Conservation (phyloP, 2,329 filamentous ascomycete species). For the Colletotrichum lindemuthianum region DNA sequence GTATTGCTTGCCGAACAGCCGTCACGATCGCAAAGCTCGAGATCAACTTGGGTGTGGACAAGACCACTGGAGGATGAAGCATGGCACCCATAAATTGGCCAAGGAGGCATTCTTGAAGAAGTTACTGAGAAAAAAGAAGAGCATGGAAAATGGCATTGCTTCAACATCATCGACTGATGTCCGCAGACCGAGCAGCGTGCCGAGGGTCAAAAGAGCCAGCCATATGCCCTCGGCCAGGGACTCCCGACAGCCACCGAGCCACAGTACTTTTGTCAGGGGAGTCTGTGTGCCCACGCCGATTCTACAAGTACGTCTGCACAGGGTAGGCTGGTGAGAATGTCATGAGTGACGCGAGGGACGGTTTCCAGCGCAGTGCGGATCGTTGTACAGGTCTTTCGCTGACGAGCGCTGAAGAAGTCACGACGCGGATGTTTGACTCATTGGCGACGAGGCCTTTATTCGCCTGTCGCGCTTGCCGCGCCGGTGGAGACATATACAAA, state of each 20-base stretch:
- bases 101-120: too few relatives aligned
- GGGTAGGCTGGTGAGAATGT: slow-evolving; percentile 16
- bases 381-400: background rate
- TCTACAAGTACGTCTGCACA: slow-evolving; percentile 3
- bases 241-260: slow-evolving; percentile 29
- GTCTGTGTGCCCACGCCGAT: slow-evolving; percentile 19
- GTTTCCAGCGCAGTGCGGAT: background rate
- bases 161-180: background rate
- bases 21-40: too few relatives aligned
- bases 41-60: too few relatives aligned
- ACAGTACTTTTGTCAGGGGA: background rate
- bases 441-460: slow-evolving; percentile 18
- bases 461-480: slow-evolving; percentile 28
- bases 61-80: too few relatives aligned
- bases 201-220: slow-evolving; percentile 16
- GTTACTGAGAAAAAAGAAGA: too few relatives aligned
- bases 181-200: slow-evolving; percentile 27
- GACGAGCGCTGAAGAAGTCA: slow-evolving; percentile 33
- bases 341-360: background rate
- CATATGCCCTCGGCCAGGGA: slow-evolving; percentile 25
- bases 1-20: too few relatives aligned
- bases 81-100: too few relatives aligned
- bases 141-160: too few relatives aligned
- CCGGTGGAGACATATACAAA: slow-evolving; percentile 4
- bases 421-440: slow-evolving; percentile 30